Percentiles rank a stretch among this genome's conserved stretches.
Evolutionary conservation across 208 protist genomes (phyloP).

Genomic region (Herpetomonas tarakana): DNA sequence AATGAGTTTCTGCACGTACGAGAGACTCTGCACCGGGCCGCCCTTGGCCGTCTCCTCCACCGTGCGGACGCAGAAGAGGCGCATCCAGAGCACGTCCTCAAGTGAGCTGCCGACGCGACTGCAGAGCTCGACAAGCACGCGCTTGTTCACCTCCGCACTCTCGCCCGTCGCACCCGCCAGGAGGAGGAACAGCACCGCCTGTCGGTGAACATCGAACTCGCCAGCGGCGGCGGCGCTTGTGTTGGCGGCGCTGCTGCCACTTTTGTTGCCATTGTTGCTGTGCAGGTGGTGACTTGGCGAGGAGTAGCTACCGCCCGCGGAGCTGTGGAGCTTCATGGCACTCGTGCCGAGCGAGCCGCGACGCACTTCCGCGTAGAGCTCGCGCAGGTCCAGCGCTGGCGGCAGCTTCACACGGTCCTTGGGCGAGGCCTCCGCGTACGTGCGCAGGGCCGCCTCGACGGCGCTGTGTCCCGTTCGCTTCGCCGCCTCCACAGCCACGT

Average conservation of each 20-base stretch:
- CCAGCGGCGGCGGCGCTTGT: slow-evolving; percentile 17
- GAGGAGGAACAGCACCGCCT: slow-evolving; percentile 76
- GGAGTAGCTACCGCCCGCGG: background rate
- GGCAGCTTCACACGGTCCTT: slow-evolving; percentile 33
- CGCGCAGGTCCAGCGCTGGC: slow-evolving; percentile 34
- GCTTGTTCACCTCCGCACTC: slow-evolving; percentile 17
- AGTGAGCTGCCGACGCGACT: slow-evolving; percentile 49
- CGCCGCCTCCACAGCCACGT: slow-evolving; percentile 48
- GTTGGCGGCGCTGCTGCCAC: background rate
- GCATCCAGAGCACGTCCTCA: slow-evolving; percentile 70
- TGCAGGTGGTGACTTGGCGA: too few species aligned
- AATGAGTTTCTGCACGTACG: slow-evolving; percentile 52
- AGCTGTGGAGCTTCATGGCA: background rate
- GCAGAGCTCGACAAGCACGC: slow-evolving; percentile 23
- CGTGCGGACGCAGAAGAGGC: slow-evolving; percentile 35
- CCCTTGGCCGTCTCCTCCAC: slow-evolving; percentile 33
- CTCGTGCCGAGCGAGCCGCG: background rate
- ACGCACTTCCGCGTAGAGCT: slow-evolving; percentile 48
- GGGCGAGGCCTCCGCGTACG: slow-evolving; percentile 21
- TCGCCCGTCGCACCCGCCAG: slow-evolving; percentile 68
- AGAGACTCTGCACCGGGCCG: slow-evolving; percentile 49
- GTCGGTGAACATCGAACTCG: slow-evolving; percentile 44
- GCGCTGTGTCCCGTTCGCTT: slow-evolving; percentile 32
- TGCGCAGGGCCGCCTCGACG: slow-evolving; percentile 31
- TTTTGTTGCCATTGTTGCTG: background rate